Base-by-base conservation (phyloP, 2,329 filamentous ascomycete genomes). In the Fusarium torreyae region DNA sequence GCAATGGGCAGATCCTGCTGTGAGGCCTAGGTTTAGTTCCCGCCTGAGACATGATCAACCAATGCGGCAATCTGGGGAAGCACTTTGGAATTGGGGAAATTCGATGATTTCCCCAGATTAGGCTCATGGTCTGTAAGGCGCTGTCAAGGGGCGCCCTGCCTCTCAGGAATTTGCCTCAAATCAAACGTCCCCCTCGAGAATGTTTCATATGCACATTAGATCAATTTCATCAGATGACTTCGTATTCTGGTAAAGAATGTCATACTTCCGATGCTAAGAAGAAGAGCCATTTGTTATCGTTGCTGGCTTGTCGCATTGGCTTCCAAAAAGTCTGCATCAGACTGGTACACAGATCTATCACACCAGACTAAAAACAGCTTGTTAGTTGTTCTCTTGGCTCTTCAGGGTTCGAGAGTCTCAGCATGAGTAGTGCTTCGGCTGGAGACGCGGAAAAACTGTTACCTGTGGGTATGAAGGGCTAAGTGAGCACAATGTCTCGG, bases 21-120 rank as follows among this genome's bases (percentile, higher is more conserved):
- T 10, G 7, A 4, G 22, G 3, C 4, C 1, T n/a, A 3, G 2
- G 1, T 13, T 10, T 26, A 28, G 22, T 15, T 36, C 17, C 34
- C 8, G 1, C 42, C 14, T 36, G 22, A 51, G 43, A 50, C 45
- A 39, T 13, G 7, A 14, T 24, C 40, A 11, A 22, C 13, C n/a
- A 3, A 5, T 24, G 18, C 3, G 22, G 28, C 20, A 49, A 43
- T 59, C 56, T 22, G 66, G 57, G 57, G 66, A 49, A 67, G 24
- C 18, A 28, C 38, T 18, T 22, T 58, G 66, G 66, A 69, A 70
- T 70, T 70, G 66, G 31, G 43, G 34, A 66, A 34, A 67, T 67
- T 63, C 51, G 43, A 58, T 43, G n/a, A n/a, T 55, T 70, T 49
- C 62, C 62, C 66, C 66, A 15, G 61, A 52, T 45, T 50, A 22